A percentile compares a stretch with the other conserved stretches of the same genome.
Conservation (phyloP, 306 rosid species). For the Quercus aquifolioides region DNA sequence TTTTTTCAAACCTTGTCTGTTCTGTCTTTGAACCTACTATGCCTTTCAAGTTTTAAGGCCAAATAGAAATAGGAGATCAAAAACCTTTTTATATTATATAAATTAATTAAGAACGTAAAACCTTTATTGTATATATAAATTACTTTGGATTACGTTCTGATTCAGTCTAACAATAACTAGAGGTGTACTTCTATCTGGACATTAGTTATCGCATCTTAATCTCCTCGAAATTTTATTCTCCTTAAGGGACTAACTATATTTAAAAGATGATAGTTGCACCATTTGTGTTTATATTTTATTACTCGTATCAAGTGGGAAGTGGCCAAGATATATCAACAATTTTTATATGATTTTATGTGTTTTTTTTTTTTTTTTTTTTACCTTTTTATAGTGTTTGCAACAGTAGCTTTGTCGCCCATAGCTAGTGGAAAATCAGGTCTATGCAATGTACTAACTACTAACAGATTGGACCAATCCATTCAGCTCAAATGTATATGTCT, state of each 20-base stretch:
- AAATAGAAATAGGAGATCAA: not conserved
- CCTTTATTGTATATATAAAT: conserved; percentile 13
- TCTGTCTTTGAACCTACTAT: conserved; percentile 33
- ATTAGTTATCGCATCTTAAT: conserved; percentile 49
- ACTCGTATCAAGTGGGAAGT: conserved; percentile 19
- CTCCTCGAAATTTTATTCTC: conserved; percentile 56
- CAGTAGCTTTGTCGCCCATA: not conserved
- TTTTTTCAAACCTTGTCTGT: conserved; percentile 31
- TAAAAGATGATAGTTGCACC: conserved; percentile 14
- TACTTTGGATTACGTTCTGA: conserved; percentile 30
- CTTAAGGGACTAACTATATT: not conserved
- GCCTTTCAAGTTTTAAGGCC: not conserved
- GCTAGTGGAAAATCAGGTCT: too few relatives aligned
- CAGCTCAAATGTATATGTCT: too few relatives aligned
- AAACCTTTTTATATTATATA: conserved; percentile 14
- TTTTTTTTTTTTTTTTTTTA: not conserved
- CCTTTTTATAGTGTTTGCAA: not conserved
- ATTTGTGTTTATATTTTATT: conserved; percentile 9
- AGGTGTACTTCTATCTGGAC: conserved; percentile 13
- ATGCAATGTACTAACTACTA: too few relatives aligned
- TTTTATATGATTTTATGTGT: not conserved
- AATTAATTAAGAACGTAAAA: conserved; percentile 17
- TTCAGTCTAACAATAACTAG: conserved; percentile 23
- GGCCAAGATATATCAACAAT: conserved; percentile 19
- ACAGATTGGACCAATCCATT: too few relatives aligned